These are phyloP conservation scores for Lodderomyces pseudojiufengensis DNA, from an alignment of 1,139 yeast species.

Conservation along the genomic window DNA sequence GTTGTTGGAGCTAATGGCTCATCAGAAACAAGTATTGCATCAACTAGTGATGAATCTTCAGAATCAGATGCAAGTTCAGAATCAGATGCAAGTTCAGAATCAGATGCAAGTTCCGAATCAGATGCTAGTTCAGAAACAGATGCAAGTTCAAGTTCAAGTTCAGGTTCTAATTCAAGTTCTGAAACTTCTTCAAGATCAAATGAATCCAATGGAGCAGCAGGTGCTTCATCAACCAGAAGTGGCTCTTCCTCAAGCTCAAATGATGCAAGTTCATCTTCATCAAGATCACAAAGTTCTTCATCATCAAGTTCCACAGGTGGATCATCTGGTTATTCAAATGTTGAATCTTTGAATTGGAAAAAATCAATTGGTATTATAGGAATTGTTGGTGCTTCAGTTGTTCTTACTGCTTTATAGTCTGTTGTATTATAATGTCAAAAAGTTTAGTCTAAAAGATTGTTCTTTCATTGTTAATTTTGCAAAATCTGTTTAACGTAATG, in stretches of 20 bases:
- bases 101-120: conserved; percentile 1
- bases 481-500: too few relatives aligned
- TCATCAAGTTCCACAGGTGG: conserved; percentile 14
- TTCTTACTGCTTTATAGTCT: conserved; percentile 30
- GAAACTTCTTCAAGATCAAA: conserved; percentile 1
- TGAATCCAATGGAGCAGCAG: neutral
- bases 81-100: neutral
- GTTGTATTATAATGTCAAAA: neutral
- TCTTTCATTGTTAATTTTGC: too few relatives aligned
- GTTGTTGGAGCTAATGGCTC: conserved; percentile 1
- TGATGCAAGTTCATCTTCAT: conserved; percentile 10
- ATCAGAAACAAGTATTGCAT: conserved; percentile 3
- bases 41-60: neutral
- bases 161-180: conserved; percentile 1
- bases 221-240: neutral
- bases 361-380: conserved; percentile 37
- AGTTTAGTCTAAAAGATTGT: too few relatives aligned
- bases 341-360: conserved; percentile 35
- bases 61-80: neutral
- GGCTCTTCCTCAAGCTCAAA: conserved; percentile 9
- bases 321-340: conserved; percentile 15
- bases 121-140: conserved; percentile 2
- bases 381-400: conserved; percentile 35
- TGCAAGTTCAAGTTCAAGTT: neutral
- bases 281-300: conserved; percentile 11